phyloP scores from a whole-genome alignment of 768 basidiomycete species.

The Naganishia randhawae region DNA sequence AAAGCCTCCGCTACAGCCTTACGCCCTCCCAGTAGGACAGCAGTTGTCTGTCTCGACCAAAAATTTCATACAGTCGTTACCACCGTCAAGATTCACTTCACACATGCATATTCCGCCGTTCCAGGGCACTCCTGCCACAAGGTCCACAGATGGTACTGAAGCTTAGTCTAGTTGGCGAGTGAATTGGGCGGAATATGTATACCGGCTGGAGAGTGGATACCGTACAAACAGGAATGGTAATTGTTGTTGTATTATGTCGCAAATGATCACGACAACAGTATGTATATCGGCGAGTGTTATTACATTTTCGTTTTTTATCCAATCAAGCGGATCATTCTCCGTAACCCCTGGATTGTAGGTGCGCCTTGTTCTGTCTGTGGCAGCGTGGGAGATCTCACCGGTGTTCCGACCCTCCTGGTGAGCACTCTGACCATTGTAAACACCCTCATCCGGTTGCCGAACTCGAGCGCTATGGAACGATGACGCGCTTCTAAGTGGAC shows the following conservation, averaged over 20 bases:
- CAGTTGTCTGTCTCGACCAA: neutral
- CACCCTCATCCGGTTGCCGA: no score
- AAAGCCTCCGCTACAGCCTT: neutral
- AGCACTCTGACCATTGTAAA: no score
- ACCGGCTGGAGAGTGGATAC: neutral
- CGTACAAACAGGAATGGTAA: neutral
- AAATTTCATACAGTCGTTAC: neutral
- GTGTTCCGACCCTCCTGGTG: no score
- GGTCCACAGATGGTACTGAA: neutral
- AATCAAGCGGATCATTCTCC: no score
- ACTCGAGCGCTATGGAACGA: constrained; percentile 2
- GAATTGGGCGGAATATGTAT: neutral
- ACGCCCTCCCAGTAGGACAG: neutral
- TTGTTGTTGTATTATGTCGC: neutral
- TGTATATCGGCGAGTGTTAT: no score
- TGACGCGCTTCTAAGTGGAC: neutral
- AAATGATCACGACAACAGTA: no score
- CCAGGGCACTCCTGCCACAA: neutral
- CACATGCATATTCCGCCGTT: constrained; percentile 19
- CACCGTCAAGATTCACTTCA: neutral
- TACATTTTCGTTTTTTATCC: no score
- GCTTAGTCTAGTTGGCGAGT: neutral
- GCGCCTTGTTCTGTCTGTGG: no score
- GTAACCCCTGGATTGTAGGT: no score
- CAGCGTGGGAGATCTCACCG: no score